Evolutionary conservation across 1,284 basidiomycete genomes (phyloP).

Genomic region (Melampsora larici-populina): DNA sequence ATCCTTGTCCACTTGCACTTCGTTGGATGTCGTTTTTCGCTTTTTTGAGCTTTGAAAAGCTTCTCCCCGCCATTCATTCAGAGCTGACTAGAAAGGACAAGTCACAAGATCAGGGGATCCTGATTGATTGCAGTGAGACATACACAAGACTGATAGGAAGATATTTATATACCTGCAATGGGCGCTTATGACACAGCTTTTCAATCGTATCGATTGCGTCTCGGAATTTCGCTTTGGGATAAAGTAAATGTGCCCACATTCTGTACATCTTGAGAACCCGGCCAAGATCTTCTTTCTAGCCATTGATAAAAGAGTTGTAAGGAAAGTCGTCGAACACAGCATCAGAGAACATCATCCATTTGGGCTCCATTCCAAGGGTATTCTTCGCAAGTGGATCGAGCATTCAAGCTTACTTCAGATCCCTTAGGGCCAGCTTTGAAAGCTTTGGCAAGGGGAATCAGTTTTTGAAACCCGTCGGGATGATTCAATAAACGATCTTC

Average conservation of each 20-base stretch:
- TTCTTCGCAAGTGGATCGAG: neutral
- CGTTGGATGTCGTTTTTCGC: too few relatives aligned
- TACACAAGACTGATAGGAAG: too few relatives aligned
- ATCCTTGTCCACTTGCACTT: too few relatives aligned
- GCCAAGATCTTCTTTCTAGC: constrained; percentile 70
- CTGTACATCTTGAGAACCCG: constrained; percentile 76
- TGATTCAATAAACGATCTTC: constrained; percentile 16
- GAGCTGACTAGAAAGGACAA: too few relatives aligned
- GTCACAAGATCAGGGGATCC: too few relatives aligned
- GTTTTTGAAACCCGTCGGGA: constrained; percentile 3
- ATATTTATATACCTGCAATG: constrained; percentile 65
- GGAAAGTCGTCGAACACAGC: neutral
- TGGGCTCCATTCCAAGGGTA: neutral
- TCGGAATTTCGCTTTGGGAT: constrained; percentile 75
- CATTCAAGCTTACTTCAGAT: constrained; percentile 4
- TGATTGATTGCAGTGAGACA: too few relatives aligned
- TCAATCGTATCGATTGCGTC: constrained; percentile 79
- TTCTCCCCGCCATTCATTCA: too few relatives aligned
- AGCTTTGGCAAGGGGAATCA: constrained; percentile 7
- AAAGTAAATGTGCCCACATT: constrained; percentile 86
- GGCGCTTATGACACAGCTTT: constrained; percentile 73
- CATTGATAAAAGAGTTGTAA: neutral
- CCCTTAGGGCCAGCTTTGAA: constrained; percentile 30
- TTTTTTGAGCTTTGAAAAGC: too few relatives aligned
- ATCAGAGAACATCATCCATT: neutral